phyloP scores from a whole-genome alignment of 768 basidiomycete genomes.

The Suillus hirtellus region DNA sequence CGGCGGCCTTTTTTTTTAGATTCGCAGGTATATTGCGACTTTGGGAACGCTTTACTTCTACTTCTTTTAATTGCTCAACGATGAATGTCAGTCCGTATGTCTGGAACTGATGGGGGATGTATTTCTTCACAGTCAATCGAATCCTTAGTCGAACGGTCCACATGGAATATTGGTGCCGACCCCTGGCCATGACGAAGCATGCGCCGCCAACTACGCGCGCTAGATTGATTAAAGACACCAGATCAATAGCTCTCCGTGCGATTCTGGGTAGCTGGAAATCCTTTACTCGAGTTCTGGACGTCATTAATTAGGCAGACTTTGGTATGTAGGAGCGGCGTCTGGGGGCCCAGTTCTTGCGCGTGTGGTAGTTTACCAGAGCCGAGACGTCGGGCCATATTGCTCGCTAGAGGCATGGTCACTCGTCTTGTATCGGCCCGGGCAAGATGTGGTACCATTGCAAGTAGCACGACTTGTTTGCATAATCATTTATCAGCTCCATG shows the following conservation, averaged over 20 bases:
- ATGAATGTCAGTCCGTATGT: too few relatives aligned
- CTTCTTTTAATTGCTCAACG: too few relatives aligned
- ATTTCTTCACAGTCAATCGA: background rate
- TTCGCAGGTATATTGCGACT: background rate
- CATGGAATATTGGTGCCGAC: background rate
- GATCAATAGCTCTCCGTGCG: background rate
- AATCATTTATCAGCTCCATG: background rate
- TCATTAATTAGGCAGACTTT: conserved; percentile 5
- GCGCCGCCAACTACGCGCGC: background rate
- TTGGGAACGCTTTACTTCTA: background rate
- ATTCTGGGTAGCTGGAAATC: background rate
- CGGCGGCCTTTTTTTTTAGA: background rate
- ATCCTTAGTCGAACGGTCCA: too few relatives aligned
- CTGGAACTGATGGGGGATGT: too few relatives aligned
- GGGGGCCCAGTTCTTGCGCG: background rate
- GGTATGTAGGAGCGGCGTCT: background rate
- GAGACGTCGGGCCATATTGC: background rate
- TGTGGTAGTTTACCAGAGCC: background rate
- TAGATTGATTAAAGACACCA: background rate
- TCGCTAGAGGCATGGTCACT: background rate
- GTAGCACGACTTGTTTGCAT: background rate
- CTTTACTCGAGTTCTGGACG: background rate
- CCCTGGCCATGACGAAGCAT: background rate
- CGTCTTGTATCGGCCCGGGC: background rate
- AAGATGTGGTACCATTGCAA: background rate